Evolutionary conservation across 192 early-diverging fungal species (phyloP), one percentile per base, ranked within the genome.

Genomic region (Chytriomyces sp.): DNA sequence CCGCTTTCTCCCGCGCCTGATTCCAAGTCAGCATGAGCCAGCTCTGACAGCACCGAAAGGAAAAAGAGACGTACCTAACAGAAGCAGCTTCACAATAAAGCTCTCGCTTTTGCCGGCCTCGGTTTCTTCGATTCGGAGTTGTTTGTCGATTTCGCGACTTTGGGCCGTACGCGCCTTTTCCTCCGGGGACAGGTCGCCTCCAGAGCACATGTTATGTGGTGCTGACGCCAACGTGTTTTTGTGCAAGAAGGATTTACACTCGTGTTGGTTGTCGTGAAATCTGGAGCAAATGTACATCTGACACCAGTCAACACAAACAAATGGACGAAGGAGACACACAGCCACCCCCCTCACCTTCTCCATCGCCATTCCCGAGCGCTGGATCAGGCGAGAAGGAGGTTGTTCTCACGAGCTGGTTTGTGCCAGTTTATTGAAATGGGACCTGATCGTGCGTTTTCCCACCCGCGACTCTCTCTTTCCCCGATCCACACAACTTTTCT

Each of bases 1-100:
- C 82, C 82, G 5, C 80, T 82, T 53, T 83, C 82, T 20, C 82
- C 82, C 2, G 82, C 24, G 8, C 82, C 82, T 68, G 45, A 20
- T n/a, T 18, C 16, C 6, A 86, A 59, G 53, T 5, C 1, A 59
- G 13, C 16, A 59, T 13, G 53, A 59, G 13, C 6, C 10, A 20
- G 2, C 5, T n/a, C 1, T 45, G 49, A 26, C 0, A 18, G 69
- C 47, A 5, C 28, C 13, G 20, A 13, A 59, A 18, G 16, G 20
- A 59, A 18, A 18, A 18, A 1, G 3, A 3, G 2, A 20, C 13
- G 7, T 78, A 79, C 77, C 77, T 1, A 82, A 60, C 6, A 83
- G 76, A 24, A 83, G 69, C 18, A 83, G 77, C 59, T 83, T 83
- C 49, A 83, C 65, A 28, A 20, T 59, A 1, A 59, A 18, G 62